Conservation (phyloP, 345 rosid genomes). For the Melaleuca alternifolia region DNA sequence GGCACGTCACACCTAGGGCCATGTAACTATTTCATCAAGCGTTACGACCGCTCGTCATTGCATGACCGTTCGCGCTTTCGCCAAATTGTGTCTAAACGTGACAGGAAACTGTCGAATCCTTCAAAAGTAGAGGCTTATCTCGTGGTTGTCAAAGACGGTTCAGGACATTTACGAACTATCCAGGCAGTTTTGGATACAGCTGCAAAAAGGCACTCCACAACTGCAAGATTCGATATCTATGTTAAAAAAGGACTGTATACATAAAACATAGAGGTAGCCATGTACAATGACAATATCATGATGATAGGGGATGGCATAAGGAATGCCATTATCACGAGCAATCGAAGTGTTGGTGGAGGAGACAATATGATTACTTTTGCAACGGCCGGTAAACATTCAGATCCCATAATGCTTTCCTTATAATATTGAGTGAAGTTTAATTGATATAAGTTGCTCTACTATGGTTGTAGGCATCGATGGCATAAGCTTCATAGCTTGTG, state of each 20-base stretch:
- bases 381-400: conserved; percentile 17
- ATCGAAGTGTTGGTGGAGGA: conserved; percentile 32
- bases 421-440: background rate
- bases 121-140: conserved; percentile 11
- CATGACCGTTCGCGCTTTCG: conserved; percentile 6
- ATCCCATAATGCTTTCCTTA: background rate
- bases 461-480: conserved; percentile 27
- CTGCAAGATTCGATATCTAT: conserved; percentile 14
- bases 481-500: conserved; percentile 43
- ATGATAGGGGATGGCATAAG: conserved; percentile 27
- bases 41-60: background rate
- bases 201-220: conserved; percentile 11
- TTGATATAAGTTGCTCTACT: background rate
- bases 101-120: conserved; percentile 21
- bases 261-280: conserved; percentile 17
- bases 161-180: conserved; percentile 20
- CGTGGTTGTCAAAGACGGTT: conserved; percentile 34
- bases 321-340: conserved; percentile 25
- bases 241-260: conserved; percentile 16
- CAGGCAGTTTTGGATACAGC: conserved; percentile 21
- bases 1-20: conserved; percentile 26
- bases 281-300: conserved; percentile 16
- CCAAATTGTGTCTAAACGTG: conserved; percentile 9
- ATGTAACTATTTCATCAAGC: conserved; percentile 21
- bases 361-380: conserved; percentile 29